phyloP scores from a whole-genome alignment of 2,329 filamentous ascomycete species.

The Ophiostoma sp. region DNA sequence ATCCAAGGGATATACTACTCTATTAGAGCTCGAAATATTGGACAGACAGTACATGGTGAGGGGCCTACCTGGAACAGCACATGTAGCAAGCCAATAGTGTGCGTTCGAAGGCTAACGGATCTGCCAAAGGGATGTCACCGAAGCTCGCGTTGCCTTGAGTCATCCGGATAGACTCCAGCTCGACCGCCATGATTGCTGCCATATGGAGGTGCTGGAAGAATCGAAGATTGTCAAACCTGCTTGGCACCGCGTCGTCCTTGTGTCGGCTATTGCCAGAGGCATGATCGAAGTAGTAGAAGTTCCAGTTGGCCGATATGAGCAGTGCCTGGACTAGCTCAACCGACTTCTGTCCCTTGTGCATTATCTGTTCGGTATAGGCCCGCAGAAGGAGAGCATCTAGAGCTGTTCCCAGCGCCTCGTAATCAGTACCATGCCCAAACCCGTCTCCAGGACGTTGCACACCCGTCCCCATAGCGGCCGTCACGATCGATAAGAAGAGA shows the following conservation, averaged over 20 bases:
- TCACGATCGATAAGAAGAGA: constrained; percentile 22
- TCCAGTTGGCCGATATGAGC: constrained; percentile 24
- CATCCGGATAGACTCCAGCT: constrained; percentile 15
- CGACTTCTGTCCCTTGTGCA: constrained; percentile 17
- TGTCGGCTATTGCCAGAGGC: neutral
- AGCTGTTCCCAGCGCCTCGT: neutral
- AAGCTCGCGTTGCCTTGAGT: neutral
- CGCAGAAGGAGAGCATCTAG: constrained; percentile 21
- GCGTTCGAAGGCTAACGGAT: constrained; percentile 19
- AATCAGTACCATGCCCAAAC: neutral
- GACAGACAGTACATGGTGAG: neutral
- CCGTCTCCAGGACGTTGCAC: neutral
- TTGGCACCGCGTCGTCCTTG: neutral
- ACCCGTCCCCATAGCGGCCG: constrained; percentile 19
- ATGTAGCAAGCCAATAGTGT: constrained; percentile 23
- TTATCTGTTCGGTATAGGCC: constrained; percentile 21
- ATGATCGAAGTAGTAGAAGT: constrained; percentile 17
- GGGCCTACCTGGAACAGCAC: constrained; percentile 15
- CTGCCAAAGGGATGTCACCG: neutral
- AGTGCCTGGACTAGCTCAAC: constrained; percentile 25
- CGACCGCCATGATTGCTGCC: constrained; percentile 18
- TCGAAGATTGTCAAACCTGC: neutral
- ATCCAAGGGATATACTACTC: neutral
- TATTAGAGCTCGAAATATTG: neutral
- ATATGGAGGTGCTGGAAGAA: constrained; percentile 21